Evolutionary conservation across 2,329 filamentous ascomycete species (phyloP).

Genomic region (Diatrype stigma): DNA sequence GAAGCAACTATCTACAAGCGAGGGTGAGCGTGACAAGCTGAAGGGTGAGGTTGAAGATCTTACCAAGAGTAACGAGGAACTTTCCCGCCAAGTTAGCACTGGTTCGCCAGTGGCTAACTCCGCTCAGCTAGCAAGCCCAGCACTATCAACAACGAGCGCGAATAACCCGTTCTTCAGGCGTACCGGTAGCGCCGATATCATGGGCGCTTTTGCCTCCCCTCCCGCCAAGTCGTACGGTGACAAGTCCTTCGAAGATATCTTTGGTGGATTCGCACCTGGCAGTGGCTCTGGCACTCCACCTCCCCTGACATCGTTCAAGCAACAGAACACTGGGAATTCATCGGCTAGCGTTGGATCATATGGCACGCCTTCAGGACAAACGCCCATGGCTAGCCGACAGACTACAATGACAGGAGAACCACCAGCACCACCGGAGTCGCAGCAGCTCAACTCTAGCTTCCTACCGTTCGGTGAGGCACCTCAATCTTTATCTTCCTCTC

Average conservation of each 20-base stretch:
- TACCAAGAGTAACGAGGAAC: slow-evolving; percentile 58
- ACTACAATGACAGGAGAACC: slow-evolving; percentile 54
- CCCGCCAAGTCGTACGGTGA: slow-evolving; percentile 47
- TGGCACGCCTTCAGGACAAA: slow-evolving; percentile 52
- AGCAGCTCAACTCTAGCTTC: slow-evolving; percentile 74
- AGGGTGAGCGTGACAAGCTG: slow-evolving; percentile 83
- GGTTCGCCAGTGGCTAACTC: slow-evolving; percentile 43
- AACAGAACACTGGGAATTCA: slow-evolving; percentile 55
- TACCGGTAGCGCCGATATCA: slow-evolving; percentile 57
- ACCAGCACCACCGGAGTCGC: slow-evolving; percentile 65
- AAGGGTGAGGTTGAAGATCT: slow-evolving; percentile 73
- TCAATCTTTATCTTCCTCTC: slow-evolving; percentile 72
- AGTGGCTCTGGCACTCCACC: slow-evolving; percentile 39
- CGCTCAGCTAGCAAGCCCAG: slow-evolving; percentile 63
- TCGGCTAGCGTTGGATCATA: slow-evolving; percentile 48
- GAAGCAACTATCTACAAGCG: slow-evolving; percentile 89
- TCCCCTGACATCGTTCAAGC: slow-evolving; percentile 57
- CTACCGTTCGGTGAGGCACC: slow-evolving; percentile 64
- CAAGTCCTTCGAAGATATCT: slow-evolving; percentile 80
- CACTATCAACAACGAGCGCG: slow-evolving; percentile 63
- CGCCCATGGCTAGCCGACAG: slow-evolving; percentile 61
- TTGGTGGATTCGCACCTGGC: slow-evolving; percentile 60
- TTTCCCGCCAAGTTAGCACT: slow-evolving; percentile 47
- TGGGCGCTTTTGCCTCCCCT: slow-evolving; percentile 49
- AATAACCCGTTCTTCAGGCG: slow-evolving; percentile 95